Base-by-base conservation (phyloP, 352 stramenopile species). In the Elongisporangium senticosum region DNA sequence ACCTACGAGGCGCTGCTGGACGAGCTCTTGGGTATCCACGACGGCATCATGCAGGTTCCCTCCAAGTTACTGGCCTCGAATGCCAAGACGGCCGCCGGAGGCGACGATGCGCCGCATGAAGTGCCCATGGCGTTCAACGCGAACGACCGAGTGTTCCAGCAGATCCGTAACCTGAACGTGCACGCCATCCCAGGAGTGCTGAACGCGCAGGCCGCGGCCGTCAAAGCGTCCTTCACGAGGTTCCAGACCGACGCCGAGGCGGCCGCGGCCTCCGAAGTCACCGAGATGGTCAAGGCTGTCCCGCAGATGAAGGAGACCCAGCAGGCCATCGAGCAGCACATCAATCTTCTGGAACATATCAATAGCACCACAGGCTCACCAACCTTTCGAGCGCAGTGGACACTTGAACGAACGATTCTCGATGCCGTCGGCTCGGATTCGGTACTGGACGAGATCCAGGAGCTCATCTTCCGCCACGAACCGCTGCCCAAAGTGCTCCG, bases 1-100 rank as follows among this genome's bases (percentile, higher is more conserved):
- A 92, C 83, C 23, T 85, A 89, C 40, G 83, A 91, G 26, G 80
- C 80, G 14, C 66, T 89, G 4, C 33, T 94, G 17, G 75, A 87
- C 56, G 79, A 91, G 54, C 51, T 90, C 1, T 70, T 87, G 51
- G 56, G 77, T 21, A 87, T 86, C 39, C 66, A 76, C 3, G 81
- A 90, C 49, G 83, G 79, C 8, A 87, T 87, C 53, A 37, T 82
- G 55, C 75, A 48, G 8, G 43, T 69, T 24, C 74, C 73, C 0
- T 58, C 71, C 20, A 63, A 77, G 50, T 65, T 82, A 20, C 60
- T 84, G 19, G 69, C 59, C 7, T 71, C 78, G 6, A 65, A 84
- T 49, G 60, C 65, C 17, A 76, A 66, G 15, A 59, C 67, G 17
- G 1, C 33, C 10, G 47, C 15, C 21, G 49, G 21, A n/a, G 20